Evolutionary conservation across 2,329 filamentous ascomycete genomes (phyloP).

Genomic region (Ophiostoma himal-ulmi): DNA sequence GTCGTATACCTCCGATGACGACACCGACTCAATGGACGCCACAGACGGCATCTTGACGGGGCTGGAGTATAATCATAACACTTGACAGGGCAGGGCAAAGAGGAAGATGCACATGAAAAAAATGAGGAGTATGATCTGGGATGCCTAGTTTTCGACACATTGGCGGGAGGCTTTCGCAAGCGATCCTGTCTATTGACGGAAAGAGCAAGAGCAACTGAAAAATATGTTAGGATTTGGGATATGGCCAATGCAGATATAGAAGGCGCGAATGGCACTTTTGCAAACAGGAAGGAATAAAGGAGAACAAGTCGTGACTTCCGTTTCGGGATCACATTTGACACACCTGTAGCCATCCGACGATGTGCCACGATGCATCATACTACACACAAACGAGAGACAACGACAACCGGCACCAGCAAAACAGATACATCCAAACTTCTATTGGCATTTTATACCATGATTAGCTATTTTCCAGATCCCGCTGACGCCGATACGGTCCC

Average conservation of each 20-base stretch:
- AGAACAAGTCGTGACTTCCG: neutral
- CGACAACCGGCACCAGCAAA: neutral
- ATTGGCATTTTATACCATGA: constrained; percentile 5
- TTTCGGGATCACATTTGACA: neutral
- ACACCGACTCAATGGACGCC: neutral
- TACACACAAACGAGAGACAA: neutral
- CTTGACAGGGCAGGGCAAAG: neutral
- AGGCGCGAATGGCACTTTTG: neutral
- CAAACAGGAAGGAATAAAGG: neutral
- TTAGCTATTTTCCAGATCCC: constrained; percentile 19
- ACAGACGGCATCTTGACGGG: neutral
- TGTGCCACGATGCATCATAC: neutral
- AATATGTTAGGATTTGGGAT: neutral
- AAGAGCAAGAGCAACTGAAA: neutral
- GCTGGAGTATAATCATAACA: neutral
- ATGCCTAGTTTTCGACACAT: neutral
- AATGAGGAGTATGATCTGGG: no score
- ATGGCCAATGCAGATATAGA: neutral
- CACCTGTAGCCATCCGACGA: neutral
- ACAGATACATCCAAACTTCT: neutral
- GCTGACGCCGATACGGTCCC: constrained; percentile 18
- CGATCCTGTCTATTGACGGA: neutral
- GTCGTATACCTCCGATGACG: neutral
- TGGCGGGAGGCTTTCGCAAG: neutral
- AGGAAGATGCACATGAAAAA: neutral